Evolutionary conservation across 805 yeast genomes (phyloP), one percentile per base, ranked within the genome.

Genomic region (Huiozyma naganishii): DNA sequence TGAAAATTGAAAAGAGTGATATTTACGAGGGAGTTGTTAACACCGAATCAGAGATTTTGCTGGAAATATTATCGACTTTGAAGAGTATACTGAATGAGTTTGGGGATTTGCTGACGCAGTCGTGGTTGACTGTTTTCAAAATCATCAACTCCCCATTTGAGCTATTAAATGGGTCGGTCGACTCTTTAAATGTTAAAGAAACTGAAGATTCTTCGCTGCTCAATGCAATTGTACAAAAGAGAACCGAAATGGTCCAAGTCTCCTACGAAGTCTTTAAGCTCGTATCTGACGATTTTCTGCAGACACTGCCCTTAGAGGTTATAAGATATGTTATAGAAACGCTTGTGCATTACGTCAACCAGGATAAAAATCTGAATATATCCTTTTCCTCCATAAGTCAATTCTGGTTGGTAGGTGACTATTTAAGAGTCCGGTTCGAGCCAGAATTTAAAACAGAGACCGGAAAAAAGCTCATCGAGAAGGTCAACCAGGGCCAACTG

Each of bases 371-470:
- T 51, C 61, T 90, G 50, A 90, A 90, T 59, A 84, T 87, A 17
- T 85, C 97, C 0, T 88, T 90, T 58, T 85, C 95, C 40, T 80
- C 96, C 0, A 83, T 88, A 7, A 85, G 95, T 52, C 83, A 88
- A 51, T 89, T 88, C 55, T 90, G 97, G 97, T 61, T 83, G 11
- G 77, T 92, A 4, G 84, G 96, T 52, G 97, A 92, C 54, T 78
- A 79, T 45, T 62, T 80, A 36, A 70, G 78, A 42, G 64, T 39
- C 12, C 45, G 44, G 29, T 45, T 46, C 36, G 11, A 41, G 28
- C 7, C 41, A 30, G 33, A 39, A 10, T 41, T 39, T 11, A 23
- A 41, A 5, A 5, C 34, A 9, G 10, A 32, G 34, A 10, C 33
- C 29, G 17, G 27, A 9, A n/a, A 11, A 11, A 7, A 35, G 10